phyloP scores from a whole-genome alignment of 768 basidiomycete genomes.

The Serpula lacrymans region DNA sequence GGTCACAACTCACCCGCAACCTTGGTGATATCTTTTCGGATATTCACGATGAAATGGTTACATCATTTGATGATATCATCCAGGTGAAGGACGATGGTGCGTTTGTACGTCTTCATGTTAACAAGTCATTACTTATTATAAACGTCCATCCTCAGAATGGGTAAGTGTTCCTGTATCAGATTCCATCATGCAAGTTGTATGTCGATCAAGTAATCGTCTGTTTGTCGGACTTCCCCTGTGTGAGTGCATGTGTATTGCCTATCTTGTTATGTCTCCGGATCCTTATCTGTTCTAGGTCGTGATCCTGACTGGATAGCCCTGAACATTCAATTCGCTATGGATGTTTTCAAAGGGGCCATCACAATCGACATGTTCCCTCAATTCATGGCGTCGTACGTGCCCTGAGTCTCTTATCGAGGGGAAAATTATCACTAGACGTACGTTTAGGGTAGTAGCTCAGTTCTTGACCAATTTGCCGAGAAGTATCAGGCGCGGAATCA shows the following conservation, averaged over 20 bases:
- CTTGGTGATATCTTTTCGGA: conserved; percentile 7
- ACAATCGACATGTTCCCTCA: conserved; percentile 28
- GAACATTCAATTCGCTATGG: conserved; percentile 27
- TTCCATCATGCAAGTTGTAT: conserved; percentile 24
- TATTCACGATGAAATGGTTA: conserved; percentile 8
- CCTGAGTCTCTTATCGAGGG: no score
- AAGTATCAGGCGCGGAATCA: no score
- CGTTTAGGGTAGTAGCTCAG: no score
- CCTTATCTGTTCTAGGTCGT: conserved; percentile 17
- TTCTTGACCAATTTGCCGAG: no score
- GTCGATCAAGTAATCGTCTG: conserved; percentile 30
- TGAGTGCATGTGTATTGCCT: conserved; percentile 14
- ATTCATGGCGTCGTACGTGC: conserved; percentile 27
- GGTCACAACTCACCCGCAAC: conserved; percentile 10
- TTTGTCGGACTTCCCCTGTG: conserved; percentile 34
- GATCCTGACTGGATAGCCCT: conserved; percentile 31
- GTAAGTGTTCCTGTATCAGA: conserved; percentile 14
- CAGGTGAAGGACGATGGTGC: no score
- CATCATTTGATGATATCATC: no score
- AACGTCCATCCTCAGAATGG: conserved; percentile 18
- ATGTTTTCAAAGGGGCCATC: conserved; percentile 17
- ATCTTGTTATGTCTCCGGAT: not conserved
- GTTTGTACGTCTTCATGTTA: not conserved
- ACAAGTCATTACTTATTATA: no score
- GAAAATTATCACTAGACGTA: no score